Base-by-base conservation (phyloP, 768 basidiomycete genomes). In the Leccinum obscurum region DNA sequence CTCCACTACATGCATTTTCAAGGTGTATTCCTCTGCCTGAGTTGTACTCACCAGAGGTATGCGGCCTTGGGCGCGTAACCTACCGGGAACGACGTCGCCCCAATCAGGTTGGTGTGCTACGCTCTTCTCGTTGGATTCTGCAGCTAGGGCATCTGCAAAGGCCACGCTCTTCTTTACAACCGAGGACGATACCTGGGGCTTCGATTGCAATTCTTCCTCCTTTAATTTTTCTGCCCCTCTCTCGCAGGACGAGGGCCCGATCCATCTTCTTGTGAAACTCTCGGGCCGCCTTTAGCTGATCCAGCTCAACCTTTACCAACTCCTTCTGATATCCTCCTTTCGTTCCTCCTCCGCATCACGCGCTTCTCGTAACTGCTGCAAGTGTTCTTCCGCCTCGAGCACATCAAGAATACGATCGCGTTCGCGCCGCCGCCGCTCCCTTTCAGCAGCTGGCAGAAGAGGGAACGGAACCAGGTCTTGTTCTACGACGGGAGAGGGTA, bases 1-100 rank as follows among this genome's bases (percentile, higher is more conserved):
- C 72, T 92, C 90, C 5, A 92, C 84, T 6, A 93, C 88, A 22
- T 80, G 76, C 76, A 79, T 78, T 64, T 86, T 88, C 85, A 92
- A 86, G 1, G 88, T 83, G 35, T 72, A 78, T 51, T 72, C 68
- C 48, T 73, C 76, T 37, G 77, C 46, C 37, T 72, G 67, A 1
- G 65, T 63, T 15, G 60, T 70, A 52, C 61, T 76, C 59, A 65
- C 69, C 60, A 72, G 75, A 65, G 76, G 64, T 32, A 76, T 68
- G 60, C 80, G 69, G 64, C 75, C 69, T 46, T 70, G 71, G 28
- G 76, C 62, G 51, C 79, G 77, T 53, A 88, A 73, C 66, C 77
- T 79, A 10, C 78, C 85, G 2, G 77, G 80, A 15, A 80, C 71
- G 48, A 87, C 77, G 61, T 86, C 85, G 24, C 86, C 85, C 82